These are phyloP conservation scores for Rhodamnia argentea DNA, from an alignment of 345 rosid species.

Conservation along the genomic window DNA sequence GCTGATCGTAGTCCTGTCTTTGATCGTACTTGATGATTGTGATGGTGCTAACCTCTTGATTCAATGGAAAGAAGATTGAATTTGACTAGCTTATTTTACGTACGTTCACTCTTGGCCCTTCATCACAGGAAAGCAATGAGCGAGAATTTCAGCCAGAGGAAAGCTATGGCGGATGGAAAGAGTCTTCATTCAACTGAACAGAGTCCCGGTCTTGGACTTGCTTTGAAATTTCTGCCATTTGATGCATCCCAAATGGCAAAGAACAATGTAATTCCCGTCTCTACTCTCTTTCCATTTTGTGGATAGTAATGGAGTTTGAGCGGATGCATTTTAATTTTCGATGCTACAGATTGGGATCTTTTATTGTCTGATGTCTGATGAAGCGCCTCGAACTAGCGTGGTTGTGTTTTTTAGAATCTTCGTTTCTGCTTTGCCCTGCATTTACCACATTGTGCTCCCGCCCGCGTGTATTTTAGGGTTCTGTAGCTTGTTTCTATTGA, in stretches of 20 bases:
- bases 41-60: neutral
- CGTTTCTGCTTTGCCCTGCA: neutral
- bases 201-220: neutral
- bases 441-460: neutral
- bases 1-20: neutral
- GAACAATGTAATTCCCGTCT: neutral
- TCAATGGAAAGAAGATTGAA: neutral
- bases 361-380: neutral
- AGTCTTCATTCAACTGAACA: conserved; percentile 19
- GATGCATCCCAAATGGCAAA: neutral
- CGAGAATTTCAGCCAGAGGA: conserved; percentile 24
- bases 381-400: neutral
- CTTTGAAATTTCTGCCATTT: neutral
- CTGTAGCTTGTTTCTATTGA: neutral
- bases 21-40: neutral
- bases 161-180: conserved; percentile 57
- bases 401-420: neutral
- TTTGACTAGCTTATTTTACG: neutral
- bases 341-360: neutral
- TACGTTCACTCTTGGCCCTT: neutral
- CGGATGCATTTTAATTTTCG: neutral
- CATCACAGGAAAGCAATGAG: conserved; percentile 14
- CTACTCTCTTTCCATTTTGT: neutral
- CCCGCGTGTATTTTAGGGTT: neutral
- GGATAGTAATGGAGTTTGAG: neutral